phyloP scores from a whole-genome alignment of 2,329 filamentous ascomycete species.

The Acrodontium crateriforme region DNA sequence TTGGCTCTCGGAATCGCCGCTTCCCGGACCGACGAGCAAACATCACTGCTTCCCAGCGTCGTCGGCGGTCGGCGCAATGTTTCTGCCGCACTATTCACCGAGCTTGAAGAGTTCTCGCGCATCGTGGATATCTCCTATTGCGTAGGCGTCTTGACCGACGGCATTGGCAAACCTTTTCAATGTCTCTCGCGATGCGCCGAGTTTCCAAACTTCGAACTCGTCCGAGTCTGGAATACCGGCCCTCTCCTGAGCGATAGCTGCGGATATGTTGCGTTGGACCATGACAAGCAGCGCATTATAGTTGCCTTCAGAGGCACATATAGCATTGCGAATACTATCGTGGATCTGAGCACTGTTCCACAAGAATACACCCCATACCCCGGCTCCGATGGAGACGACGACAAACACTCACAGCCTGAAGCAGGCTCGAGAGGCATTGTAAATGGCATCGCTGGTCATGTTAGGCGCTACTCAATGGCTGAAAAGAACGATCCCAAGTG shows the following conservation, averaged over 20 bases:
- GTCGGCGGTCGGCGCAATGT: slow-evolving; percentile 31
- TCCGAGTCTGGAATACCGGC: slow-evolving; percentile 83
- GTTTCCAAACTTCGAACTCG: slow-evolving; percentile 65
- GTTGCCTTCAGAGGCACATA: slow-evolving; percentile 92
- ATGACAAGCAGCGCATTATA: slow-evolving; percentile 53
- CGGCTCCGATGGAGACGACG: slow-evolving; percentile 28
- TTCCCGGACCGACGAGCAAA: slow-evolving; percentile 11
- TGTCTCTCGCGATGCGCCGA: slow-evolving; percentile 77
- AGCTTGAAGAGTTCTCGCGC: slow-evolving; percentile 76
- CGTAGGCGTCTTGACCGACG: slow-evolving; percentile 71
- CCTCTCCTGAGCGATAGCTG: slow-evolving; percentile 77
- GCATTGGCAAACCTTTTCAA: slow-evolving; percentile 67
- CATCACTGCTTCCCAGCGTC: slow-evolving; percentile 19
- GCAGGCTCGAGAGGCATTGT: slow-evolving; percentile 6
- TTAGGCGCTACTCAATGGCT: slow-evolving; percentile 19
- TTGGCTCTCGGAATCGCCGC: slow-evolving; percentile 9
- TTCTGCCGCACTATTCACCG: slow-evolving; percentile 54
- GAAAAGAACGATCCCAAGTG: slow-evolving; percentile 43
- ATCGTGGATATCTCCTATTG: slow-evolving; percentile 93
- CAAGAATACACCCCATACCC: slow-evolving; percentile 88
- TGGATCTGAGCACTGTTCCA: slow-evolving; percentile 77
- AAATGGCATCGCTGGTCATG: slow-evolving; percentile 3
- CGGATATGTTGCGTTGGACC: slow-evolving; percentile 85
- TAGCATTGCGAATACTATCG: slow-evolving; percentile 78
- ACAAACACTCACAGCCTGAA: slow-evolving; percentile 7